Conservation (phyloP, 345 rosid genomes). For the Pistacia integerrima region DNA sequence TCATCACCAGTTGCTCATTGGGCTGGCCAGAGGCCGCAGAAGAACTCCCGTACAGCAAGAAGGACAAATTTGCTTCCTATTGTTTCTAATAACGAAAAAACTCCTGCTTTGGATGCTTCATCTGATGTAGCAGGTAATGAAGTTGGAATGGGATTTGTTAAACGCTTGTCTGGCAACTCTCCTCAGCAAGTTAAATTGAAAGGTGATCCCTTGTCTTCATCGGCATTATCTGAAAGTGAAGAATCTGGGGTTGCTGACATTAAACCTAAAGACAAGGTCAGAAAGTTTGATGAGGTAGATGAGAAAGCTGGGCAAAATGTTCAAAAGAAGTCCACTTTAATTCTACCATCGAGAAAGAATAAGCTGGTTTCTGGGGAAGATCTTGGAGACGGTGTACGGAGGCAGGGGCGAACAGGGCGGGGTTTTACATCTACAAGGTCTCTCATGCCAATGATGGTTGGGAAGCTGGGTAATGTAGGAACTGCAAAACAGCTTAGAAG, state of each 20-base stretch:
- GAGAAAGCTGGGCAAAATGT: slow-evolving; percentile 64
- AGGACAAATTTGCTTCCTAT: slow-evolving; percentile 77
- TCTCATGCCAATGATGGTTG: slow-evolving; percentile 54
- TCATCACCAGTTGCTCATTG: slow-evolving; percentile 87
- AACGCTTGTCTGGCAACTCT: slow-evolving; percentile 63
- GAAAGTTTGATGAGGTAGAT: slow-evolving; percentile 73
- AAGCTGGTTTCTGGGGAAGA: slow-evolving; percentile 67
- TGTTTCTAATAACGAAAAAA: slow-evolving; percentile 70
- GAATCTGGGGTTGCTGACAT: slow-evolving; percentile 80
- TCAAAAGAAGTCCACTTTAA: slow-evolving; percentile 61
- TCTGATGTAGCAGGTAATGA: slow-evolving; percentile 74
- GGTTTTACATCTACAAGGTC: slow-evolving; percentile 66
- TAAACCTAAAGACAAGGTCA: slow-evolving; percentile 70
- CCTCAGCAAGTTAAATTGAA: slow-evolving; percentile 78
- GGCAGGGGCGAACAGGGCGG: slow-evolving; percentile 89
- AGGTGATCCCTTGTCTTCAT: slow-evolving; percentile 68
- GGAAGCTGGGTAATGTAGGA: slow-evolving; percentile 71
- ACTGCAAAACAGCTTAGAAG: slow-evolving; percentile 84
- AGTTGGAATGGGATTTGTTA: slow-evolving; percentile 60
- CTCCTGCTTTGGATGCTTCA: slow-evolving; percentile 55
- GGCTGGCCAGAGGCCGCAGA: slow-evolving; percentile 87
- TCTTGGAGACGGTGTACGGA: slow-evolving; percentile 71
- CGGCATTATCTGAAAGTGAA: slow-evolving; percentile 90
- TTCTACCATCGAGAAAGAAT: slow-evolving; percentile 72
- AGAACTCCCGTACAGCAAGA: slow-evolving; percentile 84